phyloP scores from a whole-genome alignment of 257 asterid genomes.

The Solanum gandarillasii region DNA sequence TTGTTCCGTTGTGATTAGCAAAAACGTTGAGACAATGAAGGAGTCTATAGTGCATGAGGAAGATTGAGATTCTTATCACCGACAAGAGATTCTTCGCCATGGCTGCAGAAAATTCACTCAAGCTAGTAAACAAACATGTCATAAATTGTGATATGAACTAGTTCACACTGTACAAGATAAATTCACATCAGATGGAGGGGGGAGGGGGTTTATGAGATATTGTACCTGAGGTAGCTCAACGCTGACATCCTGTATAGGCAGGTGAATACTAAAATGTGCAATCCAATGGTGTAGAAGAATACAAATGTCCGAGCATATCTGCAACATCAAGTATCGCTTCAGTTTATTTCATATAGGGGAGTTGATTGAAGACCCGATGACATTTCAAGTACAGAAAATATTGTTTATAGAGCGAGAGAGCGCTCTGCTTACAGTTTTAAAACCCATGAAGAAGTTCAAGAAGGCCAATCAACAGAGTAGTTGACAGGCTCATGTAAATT shows the following conservation, averaged over 20 bases:
- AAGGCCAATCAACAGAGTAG: background rate
- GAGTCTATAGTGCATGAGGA: conserved; percentile 50
- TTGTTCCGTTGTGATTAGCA: background rate
- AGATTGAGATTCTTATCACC: conserved; percentile 53
- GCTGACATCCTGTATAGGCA: conserved; percentile 98
- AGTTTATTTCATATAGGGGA: background rate
- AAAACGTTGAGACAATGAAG: background rate
- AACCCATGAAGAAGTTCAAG: background rate
- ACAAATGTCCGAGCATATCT: conserved; percentile 92
- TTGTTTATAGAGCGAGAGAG: background rate
- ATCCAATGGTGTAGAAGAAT: conserved; percentile 89
- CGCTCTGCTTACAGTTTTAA: background rate
- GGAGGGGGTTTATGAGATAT: background rate
- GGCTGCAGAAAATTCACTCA: conserved; percentile 39
- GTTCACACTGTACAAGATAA: background rate
- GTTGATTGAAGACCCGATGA: background rate
- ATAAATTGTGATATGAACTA: background rate
- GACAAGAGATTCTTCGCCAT: conserved; percentile 44
- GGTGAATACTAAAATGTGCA: conserved; percentile 91
- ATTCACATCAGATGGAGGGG: background rate
- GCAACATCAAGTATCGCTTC: conserved; percentile 6
- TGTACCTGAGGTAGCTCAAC: conserved; percentile 79
- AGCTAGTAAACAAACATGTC: conserved; percentile 4
- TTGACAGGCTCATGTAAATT: background rate
- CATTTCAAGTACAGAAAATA: background rate